Percentiles rank a stretch among this genome's conserved stretches.
Conservation (phyloP, 208 protist genomes). For the Porcisia deanei region DNA sequence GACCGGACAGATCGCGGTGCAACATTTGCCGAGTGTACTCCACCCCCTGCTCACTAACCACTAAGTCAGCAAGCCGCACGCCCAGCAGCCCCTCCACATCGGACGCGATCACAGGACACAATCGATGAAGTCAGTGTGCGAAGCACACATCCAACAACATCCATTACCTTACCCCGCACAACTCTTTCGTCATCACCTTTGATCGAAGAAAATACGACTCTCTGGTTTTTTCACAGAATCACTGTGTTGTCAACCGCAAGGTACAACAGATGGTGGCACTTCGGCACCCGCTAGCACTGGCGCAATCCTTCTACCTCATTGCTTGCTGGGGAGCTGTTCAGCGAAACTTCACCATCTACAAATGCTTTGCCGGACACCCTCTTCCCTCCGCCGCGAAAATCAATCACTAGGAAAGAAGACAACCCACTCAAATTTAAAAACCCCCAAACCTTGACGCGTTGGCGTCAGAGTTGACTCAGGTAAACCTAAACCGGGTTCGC, state of each 20-base stretch:
- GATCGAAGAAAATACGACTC: constrained; percentile 51
- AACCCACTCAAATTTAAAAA: constrained; percentile 51
- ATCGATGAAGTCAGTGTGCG: constrained; percentile 50
- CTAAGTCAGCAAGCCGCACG: constrained; percentile 59
- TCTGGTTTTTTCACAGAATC: constrained; percentile 71
- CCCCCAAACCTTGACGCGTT: constrained; percentile 31
- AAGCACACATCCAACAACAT: constrained; percentile 66
- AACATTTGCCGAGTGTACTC: constrained; percentile 54
- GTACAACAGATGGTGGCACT: constrained; percentile 58
- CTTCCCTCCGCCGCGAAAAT: constrained; percentile 35
- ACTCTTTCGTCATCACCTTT: constrained; percentile 73
- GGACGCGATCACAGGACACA: constrained; percentile 52
- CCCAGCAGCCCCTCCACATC: constrained; percentile 86
- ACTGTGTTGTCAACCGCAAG: constrained; percentile 63
- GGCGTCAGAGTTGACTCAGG: constrained; percentile 36
- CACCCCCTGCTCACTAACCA: constrained; percentile 76
- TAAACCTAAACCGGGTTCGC: constrained; percentile 46
- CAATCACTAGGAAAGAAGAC: constrained; percentile 55
- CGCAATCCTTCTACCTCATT: constrained; percentile 62
- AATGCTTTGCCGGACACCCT: constrained; percentile 19
- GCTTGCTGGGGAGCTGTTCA: constrained; percentile 32
- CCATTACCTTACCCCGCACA: constrained; percentile 73
- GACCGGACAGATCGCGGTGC: constrained; percentile 73
- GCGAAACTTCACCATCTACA: constrained; percentile 16
- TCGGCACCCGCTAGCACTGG: constrained; percentile 53